Percentiles rank a stretch among this genome's conserved stretches.
Evolutionary conservation across 2,329 filamentous ascomycete species (phyloP).

Genomic region (Atkinsonella hypoxylon): DNA sequence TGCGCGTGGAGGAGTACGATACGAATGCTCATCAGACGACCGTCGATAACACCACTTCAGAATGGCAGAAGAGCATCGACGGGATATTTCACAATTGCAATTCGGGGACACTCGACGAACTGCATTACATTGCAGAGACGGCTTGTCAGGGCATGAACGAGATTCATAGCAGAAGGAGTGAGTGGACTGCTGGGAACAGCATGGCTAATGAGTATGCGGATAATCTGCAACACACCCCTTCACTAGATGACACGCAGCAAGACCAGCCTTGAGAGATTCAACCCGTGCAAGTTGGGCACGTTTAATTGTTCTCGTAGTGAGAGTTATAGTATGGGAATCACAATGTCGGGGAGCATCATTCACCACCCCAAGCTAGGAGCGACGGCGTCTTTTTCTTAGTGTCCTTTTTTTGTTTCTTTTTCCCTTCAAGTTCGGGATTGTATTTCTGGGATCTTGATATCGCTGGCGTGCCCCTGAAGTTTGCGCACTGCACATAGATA

Average conservation of each 20-base stretch:
- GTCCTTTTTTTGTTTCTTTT: background rate
- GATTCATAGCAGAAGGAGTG: conserved; percentile 24
- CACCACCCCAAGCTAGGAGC: background rate
- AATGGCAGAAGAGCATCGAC: conserved; percentile 31
- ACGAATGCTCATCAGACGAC: conserved; percentile 24
- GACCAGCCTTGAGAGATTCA: background rate
- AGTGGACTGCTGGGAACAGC: conserved; percentile 17
- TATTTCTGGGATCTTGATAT: background rate
- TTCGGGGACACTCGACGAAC: conserved; percentile 28
- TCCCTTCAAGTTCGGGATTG: background rate
- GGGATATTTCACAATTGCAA: conserved; percentile 32
- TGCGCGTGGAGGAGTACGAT: conserved; percentile 22
- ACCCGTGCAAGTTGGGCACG: too few relatives aligned
- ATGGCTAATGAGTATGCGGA: conserved; percentile 21
- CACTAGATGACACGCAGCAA: conserved; percentile 6
- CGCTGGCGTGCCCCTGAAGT: background rate
- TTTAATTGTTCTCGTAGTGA: background rate
- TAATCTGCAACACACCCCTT: conserved; percentile 12
- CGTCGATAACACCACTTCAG: conserved; percentile 28
- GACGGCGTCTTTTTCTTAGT: background rate
- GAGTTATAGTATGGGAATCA: background rate
- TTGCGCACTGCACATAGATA: background rate
- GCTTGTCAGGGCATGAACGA: conserved; percentile 32
- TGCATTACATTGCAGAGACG: conserved; percentile 32
- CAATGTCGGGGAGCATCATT: background rate